Evolutionary conservation across 495 filamentous ascomycete genomes (phyloP).

Genomic region (Neurospora sp.): DNA sequence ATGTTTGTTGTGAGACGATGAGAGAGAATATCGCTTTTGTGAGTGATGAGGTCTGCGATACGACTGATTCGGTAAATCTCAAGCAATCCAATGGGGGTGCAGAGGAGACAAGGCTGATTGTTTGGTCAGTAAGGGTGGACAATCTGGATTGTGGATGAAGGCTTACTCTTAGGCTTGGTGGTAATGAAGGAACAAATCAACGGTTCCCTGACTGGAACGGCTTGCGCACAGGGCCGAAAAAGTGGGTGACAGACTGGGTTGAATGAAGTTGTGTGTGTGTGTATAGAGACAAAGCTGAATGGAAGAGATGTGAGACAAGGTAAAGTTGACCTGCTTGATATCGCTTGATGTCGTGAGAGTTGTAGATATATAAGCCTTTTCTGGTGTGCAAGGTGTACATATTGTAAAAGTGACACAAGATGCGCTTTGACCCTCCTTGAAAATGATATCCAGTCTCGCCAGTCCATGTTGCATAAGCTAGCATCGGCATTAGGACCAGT

Average conservation of each 20-base stretch:
- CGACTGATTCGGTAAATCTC: not conserved
- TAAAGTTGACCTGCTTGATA: not conserved
- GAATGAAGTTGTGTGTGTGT: not conserved
- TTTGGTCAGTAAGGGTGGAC: not conserved
- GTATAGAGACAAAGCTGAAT: not conserved
- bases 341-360: not conserved
- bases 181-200: not conserved
- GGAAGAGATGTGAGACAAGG: not conserved
- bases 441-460: not conserved
- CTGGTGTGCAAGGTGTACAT: not conserved
- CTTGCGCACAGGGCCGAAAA: not conserved
- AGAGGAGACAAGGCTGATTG: not conserved
- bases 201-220: not conserved
- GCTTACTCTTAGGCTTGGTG: not conserved
- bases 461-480: not conserved
- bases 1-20: slow-evolving; percentile 33
- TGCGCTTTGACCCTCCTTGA: not conserved
- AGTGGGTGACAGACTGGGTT: not conserved
- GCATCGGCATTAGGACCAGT: not conserved
- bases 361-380: not conserved
- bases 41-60: not conserved
- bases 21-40: too few relatives aligned
- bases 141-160: not conserved
- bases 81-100: not conserved
- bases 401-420: not conserved